Evolutionary conservation across 768 basidiomycete genomes (phyloP), one percentile per base, ranked within the genome.

Genomic region (Austroboletus eburneus): DNA sequence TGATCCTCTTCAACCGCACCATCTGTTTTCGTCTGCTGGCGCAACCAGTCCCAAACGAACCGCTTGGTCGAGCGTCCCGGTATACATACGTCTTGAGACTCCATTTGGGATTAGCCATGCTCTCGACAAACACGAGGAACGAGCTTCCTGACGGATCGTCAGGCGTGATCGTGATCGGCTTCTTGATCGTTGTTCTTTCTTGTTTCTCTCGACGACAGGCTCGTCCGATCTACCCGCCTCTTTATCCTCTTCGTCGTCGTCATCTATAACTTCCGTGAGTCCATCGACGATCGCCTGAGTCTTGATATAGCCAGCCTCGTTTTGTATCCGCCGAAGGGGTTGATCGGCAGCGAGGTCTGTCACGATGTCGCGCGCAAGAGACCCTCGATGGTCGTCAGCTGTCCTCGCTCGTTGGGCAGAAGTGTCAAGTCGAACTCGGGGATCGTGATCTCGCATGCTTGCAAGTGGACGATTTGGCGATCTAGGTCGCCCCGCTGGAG

Each of bases 81-180:
- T 76, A 60, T 94, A 98, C n/a, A n/a, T n/a, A 12, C 82, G n/a
- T 85, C 47, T 84, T 74, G 69, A 95, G 71, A 57, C 81, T 84
- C 96, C 96, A 99, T 62, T 91, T 89, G 1, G 94, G 86, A 64
- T 99, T 96, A 4, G 85, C 74, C 74, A 91, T 89, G 46, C 81
- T 85, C 9, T 79, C 93, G 3, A 80, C 57, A 59, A 95, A 94
- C 69, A 96, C 92, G 66, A 96, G 73, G 73, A 94, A 98, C n/a
- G 91, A 94, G 68, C 95, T 94, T 7, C 96, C 96, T 1, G 92
- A 73, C 2, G 94, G 94, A 62, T 99, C 96, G 58, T 98, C 91
- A n/a, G n/a, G n/a, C n/a, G n/a, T n/a, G n/a, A n/a, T n/a, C n/a
- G 91, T 93, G 61, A 98, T 91, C 3, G 82, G 66, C 18, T 72